Conservation (phyloP, 2,329 filamentous ascomycete species). For the Sporothrix pseudoabietina region DNA sequence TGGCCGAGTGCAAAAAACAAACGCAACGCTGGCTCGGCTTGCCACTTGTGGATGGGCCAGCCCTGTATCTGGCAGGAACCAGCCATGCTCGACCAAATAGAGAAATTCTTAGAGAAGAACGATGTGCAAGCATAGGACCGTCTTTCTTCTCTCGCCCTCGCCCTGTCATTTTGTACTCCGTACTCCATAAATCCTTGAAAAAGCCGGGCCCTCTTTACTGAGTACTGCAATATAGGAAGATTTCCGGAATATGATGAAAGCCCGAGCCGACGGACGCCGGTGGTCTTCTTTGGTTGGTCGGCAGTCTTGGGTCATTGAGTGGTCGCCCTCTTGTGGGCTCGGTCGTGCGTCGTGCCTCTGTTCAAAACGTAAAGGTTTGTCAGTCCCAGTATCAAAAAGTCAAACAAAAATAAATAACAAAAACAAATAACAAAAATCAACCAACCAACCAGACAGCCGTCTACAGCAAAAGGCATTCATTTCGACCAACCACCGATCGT, state of each 20-base stretch:
- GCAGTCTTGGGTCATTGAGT: neutral
- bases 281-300: neutral
- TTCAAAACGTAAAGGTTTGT: neutral
- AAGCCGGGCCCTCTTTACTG: neutral
- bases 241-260: constrained; percentile 4
- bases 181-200: neutral
- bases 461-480: neutral
- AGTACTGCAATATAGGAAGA: neutral
- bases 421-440: neutral
- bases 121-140: neutral
- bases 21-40: too few relatives aligned
- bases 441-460: neutral
- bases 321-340: neutral
- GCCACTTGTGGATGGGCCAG: neutral
- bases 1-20: neutral
- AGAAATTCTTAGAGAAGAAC: too few relatives aligned
- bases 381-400: neutral
- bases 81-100: too few relatives aligned
- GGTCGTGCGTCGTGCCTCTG: neutral
- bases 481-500: neutral
- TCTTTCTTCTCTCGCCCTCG: too few relatives aligned
- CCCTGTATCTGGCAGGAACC: neutral
- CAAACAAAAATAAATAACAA: constrained; percentile 1
- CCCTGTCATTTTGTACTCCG: too few relatives aligned
- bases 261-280: constrained; percentile 11